Conservation (phyloP, 148 eudicot species). For the Spergularia marina region DNA sequence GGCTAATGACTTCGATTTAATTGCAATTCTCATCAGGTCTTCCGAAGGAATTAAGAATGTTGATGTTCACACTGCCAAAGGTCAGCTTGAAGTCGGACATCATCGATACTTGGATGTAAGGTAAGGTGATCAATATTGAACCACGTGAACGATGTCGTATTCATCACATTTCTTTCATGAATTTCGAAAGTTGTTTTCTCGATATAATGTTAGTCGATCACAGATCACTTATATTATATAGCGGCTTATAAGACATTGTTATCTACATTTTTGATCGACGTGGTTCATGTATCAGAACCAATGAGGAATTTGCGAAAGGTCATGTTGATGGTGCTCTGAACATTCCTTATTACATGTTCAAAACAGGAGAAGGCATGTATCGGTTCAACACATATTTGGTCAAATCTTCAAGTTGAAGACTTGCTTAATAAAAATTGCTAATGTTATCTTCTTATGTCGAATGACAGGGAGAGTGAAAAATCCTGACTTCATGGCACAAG, state of each 20-base stretch:
- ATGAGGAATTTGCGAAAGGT: conserved; percentile 60
- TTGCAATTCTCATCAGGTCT: conserved; percentile 10
- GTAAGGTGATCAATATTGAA: conserved; percentile 18
- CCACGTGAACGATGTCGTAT: not conserved
- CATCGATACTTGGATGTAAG: conserved; percentile 58
- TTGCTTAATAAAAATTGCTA: too few relatives aligned
- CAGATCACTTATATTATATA: not conserved
- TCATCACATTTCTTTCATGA: not conserved
- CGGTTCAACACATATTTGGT: too few relatives aligned
- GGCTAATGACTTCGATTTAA: not conserved
- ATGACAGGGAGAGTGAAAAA: conserved; percentile 54
- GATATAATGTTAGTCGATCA: not conserved
- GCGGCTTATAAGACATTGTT: not conserved
- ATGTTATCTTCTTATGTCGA: not conserved
- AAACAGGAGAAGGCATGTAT: conserved; percentile 49
- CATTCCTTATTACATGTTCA: conserved; percentile 69
- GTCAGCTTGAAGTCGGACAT: conserved; percentile 41
- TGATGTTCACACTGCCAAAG: conserved; percentile 52
- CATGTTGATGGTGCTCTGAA: conserved; percentile 62
- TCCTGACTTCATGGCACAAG: conserved; percentile 53
- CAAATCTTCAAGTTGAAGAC: too few relatives aligned
- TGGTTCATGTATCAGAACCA: conserved; percentile 37
- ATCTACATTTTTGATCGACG: not conserved
- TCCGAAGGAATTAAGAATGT: conserved; percentile 41
- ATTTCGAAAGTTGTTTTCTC: not conserved